Percentiles rank a stretch among this genome's conserved stretches.
Evolutionary conservation across 1,284 basidiomycete genomes (phyloP).

Genomic region (Lignosus rhinocerotis): DNA sequence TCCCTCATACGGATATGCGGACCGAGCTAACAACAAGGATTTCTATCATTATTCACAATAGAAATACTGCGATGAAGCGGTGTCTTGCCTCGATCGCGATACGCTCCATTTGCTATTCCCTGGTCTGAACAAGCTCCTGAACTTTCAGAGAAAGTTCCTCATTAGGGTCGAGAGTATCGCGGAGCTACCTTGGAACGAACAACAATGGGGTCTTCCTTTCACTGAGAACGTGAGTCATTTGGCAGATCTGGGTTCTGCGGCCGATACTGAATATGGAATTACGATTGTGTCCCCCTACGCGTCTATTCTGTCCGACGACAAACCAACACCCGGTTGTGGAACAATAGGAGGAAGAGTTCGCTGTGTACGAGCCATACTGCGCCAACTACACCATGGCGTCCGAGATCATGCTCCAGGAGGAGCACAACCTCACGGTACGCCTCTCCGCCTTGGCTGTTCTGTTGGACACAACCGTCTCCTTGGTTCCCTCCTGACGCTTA

Average conservation of each 20-base stretch:
- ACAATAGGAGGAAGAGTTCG: slow-evolving; percentile 90
- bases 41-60: slow-evolving; percentile 30
- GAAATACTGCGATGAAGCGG: slow-evolving; percentile 83
- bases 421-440: slow-evolving; percentile 81
- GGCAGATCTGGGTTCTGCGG: slow-evolving; percentile 25
- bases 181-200: slow-evolving; percentile 83
- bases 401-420: slow-evolving; percentile 84
- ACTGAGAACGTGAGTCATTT: slow-evolving; percentile 67
- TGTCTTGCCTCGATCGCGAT: slow-evolving; percentile 87
- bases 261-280: slow-evolving; percentile 36
- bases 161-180: slow-evolving; percentile 90
- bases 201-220: slow-evolving; percentile 87
- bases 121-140: slow-evolving; percentile 92
- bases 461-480: slow-evolving; percentile 15
- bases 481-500: slow-evolving; percentile 29
- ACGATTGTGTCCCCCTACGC: slow-evolving; percentile 33
- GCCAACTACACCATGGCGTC: slow-evolving; percentile 92
- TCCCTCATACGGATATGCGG: slow-evolving; percentile 7
- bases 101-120: slow-evolving; percentile 96
- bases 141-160: slow-evolving; percentile 96
- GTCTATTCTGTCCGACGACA: slow-evolving; percentile 38
- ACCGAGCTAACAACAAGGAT: slow-evolving; percentile 20
- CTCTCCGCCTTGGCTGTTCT: slow-evolving; percentile 31
- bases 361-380: slow-evolving; percentile 96
- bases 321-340: slow-evolving; percentile 34